Percentiles rank a stretch among this genome's conserved stretches.
phyloP scores from a whole-genome alignment of 176 grass and related monocot species.

The Otatea glauca region DNA sequence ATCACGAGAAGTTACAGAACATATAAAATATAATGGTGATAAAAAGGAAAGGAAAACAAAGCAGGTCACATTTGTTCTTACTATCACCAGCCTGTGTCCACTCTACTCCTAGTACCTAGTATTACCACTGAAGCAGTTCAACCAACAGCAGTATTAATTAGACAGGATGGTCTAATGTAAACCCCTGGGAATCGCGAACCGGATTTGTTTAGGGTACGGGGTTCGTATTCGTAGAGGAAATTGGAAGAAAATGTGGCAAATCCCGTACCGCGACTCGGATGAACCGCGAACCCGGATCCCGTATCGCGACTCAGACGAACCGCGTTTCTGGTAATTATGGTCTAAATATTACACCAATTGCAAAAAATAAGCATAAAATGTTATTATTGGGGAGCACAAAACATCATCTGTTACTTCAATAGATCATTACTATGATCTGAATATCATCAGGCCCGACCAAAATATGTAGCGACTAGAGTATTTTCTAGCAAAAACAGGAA shows the following conservation, averaged over 20 bases:
- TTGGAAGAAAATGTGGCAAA: too few species aligned
- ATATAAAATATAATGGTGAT: not conserved
- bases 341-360: not conserved
- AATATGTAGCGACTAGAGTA: not conserved
- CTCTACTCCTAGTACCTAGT: not conserved
- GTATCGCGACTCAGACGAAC: too few species aligned
- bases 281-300: too few species aligned
- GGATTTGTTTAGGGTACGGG: too few species aligned
- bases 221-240: too few species aligned
- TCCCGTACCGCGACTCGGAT: too few species aligned
- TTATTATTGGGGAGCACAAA: not conserved
- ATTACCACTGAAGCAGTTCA: not conserved
- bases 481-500: not conserved
- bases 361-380: not conserved
- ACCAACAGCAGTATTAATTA: not conserved
- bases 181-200: too few species aligned
- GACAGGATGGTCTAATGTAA: not conserved
- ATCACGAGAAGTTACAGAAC: not conserved
- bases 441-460: not conserved
- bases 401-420: not conserved
- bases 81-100: not conserved
- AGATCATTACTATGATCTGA: not conserved
- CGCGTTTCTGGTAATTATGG: too few species aligned
- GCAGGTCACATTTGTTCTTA: not conserved
- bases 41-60: conserved; percentile 1